Conservation (phyloP, 768 basidiomycete species). For the Lactarius evosmus region DNA sequence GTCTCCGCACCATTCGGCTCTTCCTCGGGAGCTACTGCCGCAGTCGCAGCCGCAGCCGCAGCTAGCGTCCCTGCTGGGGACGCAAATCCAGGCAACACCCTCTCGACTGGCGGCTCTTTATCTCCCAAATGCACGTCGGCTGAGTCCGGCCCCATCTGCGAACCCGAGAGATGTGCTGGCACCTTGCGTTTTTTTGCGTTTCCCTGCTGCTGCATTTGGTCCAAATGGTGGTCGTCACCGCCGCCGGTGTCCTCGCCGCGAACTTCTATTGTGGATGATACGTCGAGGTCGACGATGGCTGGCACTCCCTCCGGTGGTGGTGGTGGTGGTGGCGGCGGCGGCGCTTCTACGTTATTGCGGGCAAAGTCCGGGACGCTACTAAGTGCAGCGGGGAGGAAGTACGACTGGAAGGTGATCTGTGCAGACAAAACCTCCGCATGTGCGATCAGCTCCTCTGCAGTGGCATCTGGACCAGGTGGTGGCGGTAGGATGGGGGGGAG, state of each 20-base stretch:
- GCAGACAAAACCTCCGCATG: slow-evolving; percentile 57
- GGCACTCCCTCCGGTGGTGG: background rate
- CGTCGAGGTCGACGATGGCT: slow-evolving; percentile 30
- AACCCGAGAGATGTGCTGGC: slow-evolving; percentile 54
- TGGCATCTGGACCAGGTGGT: slow-evolving; percentile 44
- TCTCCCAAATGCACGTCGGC: slow-evolving; percentile 41
- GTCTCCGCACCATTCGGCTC: slow-evolving; percentile 2
- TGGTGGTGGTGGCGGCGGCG: slow-evolving; percentile 28
- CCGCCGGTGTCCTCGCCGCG: slow-evolving; percentile 45
- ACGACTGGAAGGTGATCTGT: slow-evolving; percentile 59
- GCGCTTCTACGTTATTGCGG: slow-evolving; percentile 23
- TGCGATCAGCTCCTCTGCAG: slow-evolving; percentile 55
- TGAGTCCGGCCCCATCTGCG: slow-evolving; percentile 42
- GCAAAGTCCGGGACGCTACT: slow-evolving; percentile 48
- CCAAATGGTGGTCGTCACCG: slow-evolving; percentile 62
- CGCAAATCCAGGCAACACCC: slow-evolving; percentile 30
- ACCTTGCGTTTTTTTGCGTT: slow-evolving; percentile 91
- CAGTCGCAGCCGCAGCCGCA: background rate
- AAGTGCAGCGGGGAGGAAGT: slow-evolving; percentile 54
- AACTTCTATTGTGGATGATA: slow-evolving; percentile 24
- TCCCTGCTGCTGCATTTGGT: slow-evolving; percentile 70
- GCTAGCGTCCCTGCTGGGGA: background rate
- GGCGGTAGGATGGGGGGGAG: slow-evolving; percentile 33
- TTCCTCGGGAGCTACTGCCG: slow-evolving; percentile 1
- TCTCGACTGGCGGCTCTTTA: slow-evolving; percentile 41